Evolutionary conservation across 83 land plant genomes (phyloP), one percentile per base, ranked within the genome.

Genomic region (Thuja plicata): DNA sequence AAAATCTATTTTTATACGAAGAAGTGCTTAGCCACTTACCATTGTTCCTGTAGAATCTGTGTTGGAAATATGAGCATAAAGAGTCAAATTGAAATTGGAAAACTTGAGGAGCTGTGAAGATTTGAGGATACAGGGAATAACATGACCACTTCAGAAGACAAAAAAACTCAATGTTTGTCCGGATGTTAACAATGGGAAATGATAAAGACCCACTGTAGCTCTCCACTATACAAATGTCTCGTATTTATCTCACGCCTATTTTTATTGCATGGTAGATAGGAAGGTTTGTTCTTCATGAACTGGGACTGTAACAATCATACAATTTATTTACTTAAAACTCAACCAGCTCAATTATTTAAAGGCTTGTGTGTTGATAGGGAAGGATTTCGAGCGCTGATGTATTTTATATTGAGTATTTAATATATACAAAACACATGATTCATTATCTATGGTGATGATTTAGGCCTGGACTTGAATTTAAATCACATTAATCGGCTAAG

Each of bases 91-190:
- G 1, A 97, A 98, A 78, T 93, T 96, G 17, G 94, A 88, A 89
- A 96, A 97, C 2, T 88, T 54, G 27, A 95, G 46, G 1, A 93
- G 88, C 1, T 46, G 19, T 3, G 99, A 89, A 34, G 91, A 89
- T 12, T 77, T 82, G 13, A 94, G 55, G n/a, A 96, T 62, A 89
- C 99, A 97, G 27, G 99, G 99, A 5, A 89, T 62, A 3, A 34
- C 74, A 82, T 96, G 92, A 3, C 99, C 99, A 54, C 95, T 97
- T 3, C 91, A 40, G 48, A 97, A 95, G 60, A 96, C 66, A 27
- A 95, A 95, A n/a, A 87, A 97, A 96, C 74, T 90, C 90, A 41
- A 97, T 84, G 40, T 95, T 96, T 0, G 96, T 97, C 87, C 99
- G 88, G 76, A 97, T 92, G 90, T 97, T 97, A 46, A 97, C 85